phyloP scores from a whole-genome alignment of 106 monocot species.

The Dioscorea alata region DNA sequence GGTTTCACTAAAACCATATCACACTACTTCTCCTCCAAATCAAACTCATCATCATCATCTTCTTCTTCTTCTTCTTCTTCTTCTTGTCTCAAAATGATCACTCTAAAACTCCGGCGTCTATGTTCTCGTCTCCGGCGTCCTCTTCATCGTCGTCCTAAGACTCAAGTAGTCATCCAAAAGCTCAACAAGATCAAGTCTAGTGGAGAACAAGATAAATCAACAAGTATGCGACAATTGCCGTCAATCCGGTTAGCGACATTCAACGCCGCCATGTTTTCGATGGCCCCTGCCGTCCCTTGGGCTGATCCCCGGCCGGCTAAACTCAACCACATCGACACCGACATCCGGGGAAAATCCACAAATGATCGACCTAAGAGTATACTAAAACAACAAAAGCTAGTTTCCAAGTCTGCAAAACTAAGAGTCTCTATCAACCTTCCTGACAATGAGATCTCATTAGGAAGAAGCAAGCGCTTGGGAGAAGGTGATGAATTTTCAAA shows the following conservation, averaged over 20 bases:
- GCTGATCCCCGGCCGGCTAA: not conserved
- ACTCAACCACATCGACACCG: slow-evolving; percentile 6
- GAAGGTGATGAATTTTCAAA: not conserved
- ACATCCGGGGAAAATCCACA: slow-evolving; percentile 25
- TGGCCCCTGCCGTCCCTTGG: slow-evolving; percentile 48
- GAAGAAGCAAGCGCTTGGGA: slow-evolving; percentile 18
- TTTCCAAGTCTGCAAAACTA: slow-evolving; percentile 31
- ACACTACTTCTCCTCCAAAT: too few relatives aligned
- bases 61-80: too few relatives aligned
- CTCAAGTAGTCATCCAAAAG: not conserved
- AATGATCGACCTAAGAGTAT: slow-evolving; percentile 73
- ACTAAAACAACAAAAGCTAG: slow-evolving; percentile 48
- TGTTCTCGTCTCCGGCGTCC: not conserved
- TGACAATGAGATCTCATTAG: slow-evolving; percentile 67
- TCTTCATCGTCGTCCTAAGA: slow-evolving; percentile 1
- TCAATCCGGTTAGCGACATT: slow-evolving; percentile 66
- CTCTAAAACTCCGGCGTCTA: slow-evolving; percentile 5
- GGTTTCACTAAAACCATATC: too few relatives aligned
- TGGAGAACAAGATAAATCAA: not conserved
- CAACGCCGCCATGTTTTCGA: slow-evolving; percentile 90
- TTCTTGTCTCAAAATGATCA: not conserved
- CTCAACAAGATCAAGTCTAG: not conserved
- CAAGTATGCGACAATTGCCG: not conserved
- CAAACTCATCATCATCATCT: too few relatives aligned
- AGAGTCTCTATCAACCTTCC: slow-evolving; percentile 89